Evolutionary conservation across 441 rosid genomes (phyloP).

Genomic region (Jatropha podagrica): DNA sequence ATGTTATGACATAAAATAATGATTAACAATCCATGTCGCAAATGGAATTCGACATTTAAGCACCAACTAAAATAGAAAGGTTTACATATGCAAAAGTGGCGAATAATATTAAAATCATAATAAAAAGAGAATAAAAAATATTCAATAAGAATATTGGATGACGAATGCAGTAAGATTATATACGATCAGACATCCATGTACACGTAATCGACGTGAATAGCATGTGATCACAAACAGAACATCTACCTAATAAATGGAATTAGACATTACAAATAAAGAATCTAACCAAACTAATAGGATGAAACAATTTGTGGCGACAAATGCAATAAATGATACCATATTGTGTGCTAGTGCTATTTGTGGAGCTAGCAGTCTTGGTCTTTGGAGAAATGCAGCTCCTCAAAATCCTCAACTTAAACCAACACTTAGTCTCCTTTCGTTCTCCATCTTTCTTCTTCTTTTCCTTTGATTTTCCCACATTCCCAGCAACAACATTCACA

Average conservation of each 20-base stretch:
- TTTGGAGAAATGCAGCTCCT: slow-evolving; percentile 41
- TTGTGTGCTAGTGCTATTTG: slow-evolving; percentile 33
- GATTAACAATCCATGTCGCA: neutral
- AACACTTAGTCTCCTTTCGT: slow-evolving; percentile 34
- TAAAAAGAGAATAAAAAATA: slow-evolving; percentile 8
- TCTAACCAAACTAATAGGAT: neutral
- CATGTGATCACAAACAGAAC: slow-evolving; percentile 1
- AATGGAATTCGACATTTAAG: neutral
- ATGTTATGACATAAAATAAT: neutral
- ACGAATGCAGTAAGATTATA: neutral
- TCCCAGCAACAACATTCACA: slow-evolving; percentile 28
- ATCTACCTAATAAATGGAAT: neutral
- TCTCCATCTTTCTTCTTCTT: slow-evolving; percentile 35
- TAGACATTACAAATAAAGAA: neutral
- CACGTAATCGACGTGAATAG: slow-evolving; percentile 14
- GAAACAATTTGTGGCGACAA: neutral
- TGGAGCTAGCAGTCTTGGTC: slow-evolving; percentile 36
- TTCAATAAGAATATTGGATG: slow-evolving; percentile 1
- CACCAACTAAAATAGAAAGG: neutral
- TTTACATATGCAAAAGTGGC: slow-evolving; percentile 5
- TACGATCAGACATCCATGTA: neutral
- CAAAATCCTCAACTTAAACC: slow-evolving; percentile 39
- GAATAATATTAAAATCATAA: slow-evolving; percentile 3
- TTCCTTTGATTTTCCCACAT: slow-evolving; percentile 27
- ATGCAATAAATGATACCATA: slow-evolving; percentile 32